Evolutionary conservation across 139 green algal species (phyloP).

Genomic region (Haematococcus lacustris): DNA sequence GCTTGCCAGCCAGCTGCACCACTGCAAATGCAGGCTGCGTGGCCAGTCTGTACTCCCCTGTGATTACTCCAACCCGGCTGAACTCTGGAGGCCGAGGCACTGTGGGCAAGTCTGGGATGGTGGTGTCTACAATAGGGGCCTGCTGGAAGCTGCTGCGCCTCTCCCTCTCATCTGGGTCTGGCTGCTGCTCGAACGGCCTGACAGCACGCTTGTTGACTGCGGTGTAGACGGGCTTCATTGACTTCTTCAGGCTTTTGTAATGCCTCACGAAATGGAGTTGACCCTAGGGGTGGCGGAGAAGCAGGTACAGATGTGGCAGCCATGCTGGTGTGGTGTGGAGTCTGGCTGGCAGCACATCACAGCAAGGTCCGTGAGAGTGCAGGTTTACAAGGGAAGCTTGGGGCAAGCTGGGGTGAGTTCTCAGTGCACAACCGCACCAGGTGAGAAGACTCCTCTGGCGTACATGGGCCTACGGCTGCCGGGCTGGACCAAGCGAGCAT

Average conservation of each 20-base stretch:
- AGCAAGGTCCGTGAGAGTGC: too few relatives aligned
- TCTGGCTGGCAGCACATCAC: too few relatives aligned
- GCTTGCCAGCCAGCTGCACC: slow-evolving; percentile 18
- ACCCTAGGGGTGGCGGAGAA: too few relatives aligned
- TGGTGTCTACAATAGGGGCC: slow-evolving; percentile 18
- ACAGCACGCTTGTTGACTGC: slow-evolving; percentile 26
- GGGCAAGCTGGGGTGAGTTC: too few relatives aligned
- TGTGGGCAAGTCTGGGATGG: slow-evolving; percentile 24
- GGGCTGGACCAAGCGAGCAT: too few relatives aligned
- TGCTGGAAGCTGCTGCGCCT: not conserved
- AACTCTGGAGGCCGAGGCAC: slow-evolving; percentile 11
- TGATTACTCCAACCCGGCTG: slow-evolving; percentile 22
- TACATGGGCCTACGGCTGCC: too few relatives aligned
- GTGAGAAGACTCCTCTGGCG: too few relatives aligned
- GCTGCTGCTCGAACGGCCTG: slow-evolving; percentile 7
- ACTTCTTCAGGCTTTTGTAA: slow-evolving; percentile 28
- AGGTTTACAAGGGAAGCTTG: too few relatives aligned
- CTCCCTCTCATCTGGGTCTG: not conserved
- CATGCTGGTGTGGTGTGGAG: too few relatives aligned
- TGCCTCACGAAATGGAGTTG: too few relatives aligned
- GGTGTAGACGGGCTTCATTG: slow-evolving; percentile 28
- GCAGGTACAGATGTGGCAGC: too few relatives aligned
- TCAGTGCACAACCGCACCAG: too few relatives aligned
- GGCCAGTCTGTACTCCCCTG: slow-evolving; percentile 15
- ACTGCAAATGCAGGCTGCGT: slow-evolving; percentile 30